Conservation (phyloP, 305 asterid species). For the Fraxinus platypoda region DNA sequence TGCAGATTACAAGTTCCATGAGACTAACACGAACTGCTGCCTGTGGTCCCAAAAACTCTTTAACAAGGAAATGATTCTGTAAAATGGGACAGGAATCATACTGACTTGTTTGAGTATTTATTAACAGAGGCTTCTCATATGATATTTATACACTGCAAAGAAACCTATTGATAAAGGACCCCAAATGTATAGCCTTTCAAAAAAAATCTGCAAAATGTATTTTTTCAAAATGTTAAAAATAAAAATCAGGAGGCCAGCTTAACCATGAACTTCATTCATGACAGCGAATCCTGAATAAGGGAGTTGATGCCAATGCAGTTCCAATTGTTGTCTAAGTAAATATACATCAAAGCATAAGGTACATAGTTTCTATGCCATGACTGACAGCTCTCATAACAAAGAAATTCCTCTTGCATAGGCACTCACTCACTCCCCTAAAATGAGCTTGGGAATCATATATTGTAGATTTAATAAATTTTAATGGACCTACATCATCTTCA, state of each 20-base stretch:
- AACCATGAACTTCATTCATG: neutral
- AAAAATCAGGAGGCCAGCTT: neutral
- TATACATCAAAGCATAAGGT: neutral
- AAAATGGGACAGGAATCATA: neutral
- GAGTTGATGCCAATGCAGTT: neutral
- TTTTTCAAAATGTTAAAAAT: neutral
- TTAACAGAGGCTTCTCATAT: neutral
- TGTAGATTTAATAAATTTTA: neutral
- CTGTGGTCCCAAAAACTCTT: neutral
- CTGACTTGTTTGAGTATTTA: neutral
- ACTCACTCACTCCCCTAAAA: neutral
- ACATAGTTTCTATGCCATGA: neutral
- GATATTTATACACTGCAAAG: neutral
- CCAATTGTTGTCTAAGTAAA: neutral
- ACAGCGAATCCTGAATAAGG: neutral
- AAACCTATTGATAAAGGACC: neutral
- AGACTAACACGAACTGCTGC: neutral
- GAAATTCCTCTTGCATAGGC: neutral
- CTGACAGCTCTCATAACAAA: neutral
- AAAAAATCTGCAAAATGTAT: neutral
- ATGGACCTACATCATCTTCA: neutral
- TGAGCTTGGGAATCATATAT: neutral
- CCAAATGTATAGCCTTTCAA: neutral
- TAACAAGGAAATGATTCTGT: neutral
- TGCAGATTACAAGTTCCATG: neutral